Evolutionary conservation across 2,329 filamentous ascomycete species (phyloP), one percentile per base, ranked within the genome.

Genomic region (Fusarium sp.): DNA sequence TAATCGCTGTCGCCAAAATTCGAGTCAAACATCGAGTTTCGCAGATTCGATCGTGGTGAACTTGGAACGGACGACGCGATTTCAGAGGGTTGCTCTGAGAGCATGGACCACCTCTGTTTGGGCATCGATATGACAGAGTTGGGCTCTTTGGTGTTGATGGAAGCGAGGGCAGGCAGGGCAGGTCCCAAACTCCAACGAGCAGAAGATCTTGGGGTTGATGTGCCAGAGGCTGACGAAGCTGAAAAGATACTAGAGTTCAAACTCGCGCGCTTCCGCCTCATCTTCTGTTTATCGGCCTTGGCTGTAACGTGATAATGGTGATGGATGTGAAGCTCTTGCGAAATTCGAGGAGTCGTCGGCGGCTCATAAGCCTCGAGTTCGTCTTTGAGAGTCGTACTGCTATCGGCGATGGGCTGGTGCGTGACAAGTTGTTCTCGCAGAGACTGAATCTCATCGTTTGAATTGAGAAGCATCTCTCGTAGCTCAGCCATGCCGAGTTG

Each of bases 401-500:
- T 83, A 7, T 83, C 82, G 8, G 69, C 38, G 15, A 93, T 77
- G 13, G 94, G 94, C 77, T 96, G 94, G 79, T 98, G 94, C 52
- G 90, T 89, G 69, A 92, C 82, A 32, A 98, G 86, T 81, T 98
- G 94, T 70, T 97, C 94, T 32, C 96, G 89, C 26, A 99, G 84
- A 48, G 89, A 89, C 80, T 98, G 94, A 7, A 98, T 96, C 83
- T 99, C 96, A 77, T 98, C 94, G 78, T 98, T 97, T 7, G 96
- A 98, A 80, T 90, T 95, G 78, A 94, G 89, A 28, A 99, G 87
- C 90, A 99, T 92, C 80, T 98, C 95, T 24, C 95, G 89, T 54
- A 99, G 85, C 84, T 99, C 96, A 59, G 95, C 90, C 68, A 98
- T 97, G 22, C 95, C 95, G 72, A 96, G 88, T 81, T 99, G 96